Evolutionary conservation across 805 yeast genomes (phyloP), one percentile per base, ranked within the genome.

Genomic region (Nadsonia fulvescens): DNA sequence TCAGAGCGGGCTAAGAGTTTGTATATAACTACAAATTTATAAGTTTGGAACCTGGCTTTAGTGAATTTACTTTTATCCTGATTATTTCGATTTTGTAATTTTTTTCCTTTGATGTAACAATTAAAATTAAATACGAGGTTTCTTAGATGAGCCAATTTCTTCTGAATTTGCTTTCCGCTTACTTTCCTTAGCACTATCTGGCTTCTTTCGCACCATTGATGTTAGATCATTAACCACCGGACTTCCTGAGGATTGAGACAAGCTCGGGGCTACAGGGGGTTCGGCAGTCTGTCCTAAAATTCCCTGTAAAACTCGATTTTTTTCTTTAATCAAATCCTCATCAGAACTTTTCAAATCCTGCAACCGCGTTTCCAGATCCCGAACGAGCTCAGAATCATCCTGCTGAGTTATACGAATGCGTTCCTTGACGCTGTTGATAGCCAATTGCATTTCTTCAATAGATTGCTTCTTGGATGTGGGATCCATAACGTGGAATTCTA

Each of bases 401-500:
- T 62, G 43, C 33, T 56, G 47, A 35, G 49, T 45, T 11, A 39
- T 40, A 14, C 47, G 42, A 32, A 50, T 46, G 42, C 60, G 58
- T 36, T 35, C 39, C 40, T 51, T 53, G 28, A 65, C 65, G 39
- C 61, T 54, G 21, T 46, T 56, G 13, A 61, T 55, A 21, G 92
- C 75, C 30, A 51, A 46, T 20, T 54, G 44, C 46, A 71, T 57
- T 24, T 73, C 66, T 1, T 58, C 56, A 3, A 66, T 57, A 5
- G 81, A 76, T 35, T 56, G 52, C 5, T 47, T 42, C 28, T 63
- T 61, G 38, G 61, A 53, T 0, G 39, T 37, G 0, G 59, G 57
- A 36, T 61, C 62, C 22, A 65, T 76, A n/a, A 58, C 58, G 31
- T 64, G 54, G 38, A 76, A 73, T 40, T 82, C 94, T 30, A 66